Evolutionary conservation across 2,329 filamentous ascomycete genomes (phyloP).

Genomic region (Neoarthrinium moseri): DNA sequence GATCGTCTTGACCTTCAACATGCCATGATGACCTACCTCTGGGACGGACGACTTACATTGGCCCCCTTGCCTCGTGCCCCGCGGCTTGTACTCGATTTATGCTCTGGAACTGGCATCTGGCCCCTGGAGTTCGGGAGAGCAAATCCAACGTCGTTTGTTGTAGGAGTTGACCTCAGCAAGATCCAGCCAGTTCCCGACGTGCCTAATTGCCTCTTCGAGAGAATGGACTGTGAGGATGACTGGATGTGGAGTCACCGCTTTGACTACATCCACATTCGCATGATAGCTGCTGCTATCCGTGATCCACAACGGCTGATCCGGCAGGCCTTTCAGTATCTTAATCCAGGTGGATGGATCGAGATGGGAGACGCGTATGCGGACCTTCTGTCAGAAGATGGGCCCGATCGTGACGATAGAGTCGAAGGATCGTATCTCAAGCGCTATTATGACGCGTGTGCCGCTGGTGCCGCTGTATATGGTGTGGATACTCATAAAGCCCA

Average conservation of each 20-base stretch:
- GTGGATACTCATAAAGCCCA: not conserved
- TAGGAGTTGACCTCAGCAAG: not conserved
- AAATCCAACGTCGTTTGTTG: constrained; percentile 1
- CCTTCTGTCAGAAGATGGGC: not conserved
- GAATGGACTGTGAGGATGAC: not conserved
- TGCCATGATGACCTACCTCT: not conserved
- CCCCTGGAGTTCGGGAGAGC: not conserved
- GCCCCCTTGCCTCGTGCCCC: not conserved
- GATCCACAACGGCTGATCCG: not conserved
- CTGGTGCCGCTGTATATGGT: not conserved
- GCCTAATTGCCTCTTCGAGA: not conserved
- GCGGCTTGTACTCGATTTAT: not conserved
- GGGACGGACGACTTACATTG: not conserved
- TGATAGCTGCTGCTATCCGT: not conserved
- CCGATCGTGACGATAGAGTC: not conserved
- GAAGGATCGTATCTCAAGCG: not conserved
- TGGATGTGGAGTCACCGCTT: not conserved
- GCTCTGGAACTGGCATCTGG: no score
- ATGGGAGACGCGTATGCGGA: constrained; percentile 1
- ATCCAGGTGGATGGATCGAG: not conserved
- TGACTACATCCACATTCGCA: not conserved
- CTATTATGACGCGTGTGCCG: not conserved
- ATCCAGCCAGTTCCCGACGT: not conserved
- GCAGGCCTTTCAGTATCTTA: not conserved
- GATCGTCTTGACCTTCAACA: not conserved